Conservation (phyloP, 2,329 filamentous ascomycete genomes). For the Cercospora citrullina region DNA sequence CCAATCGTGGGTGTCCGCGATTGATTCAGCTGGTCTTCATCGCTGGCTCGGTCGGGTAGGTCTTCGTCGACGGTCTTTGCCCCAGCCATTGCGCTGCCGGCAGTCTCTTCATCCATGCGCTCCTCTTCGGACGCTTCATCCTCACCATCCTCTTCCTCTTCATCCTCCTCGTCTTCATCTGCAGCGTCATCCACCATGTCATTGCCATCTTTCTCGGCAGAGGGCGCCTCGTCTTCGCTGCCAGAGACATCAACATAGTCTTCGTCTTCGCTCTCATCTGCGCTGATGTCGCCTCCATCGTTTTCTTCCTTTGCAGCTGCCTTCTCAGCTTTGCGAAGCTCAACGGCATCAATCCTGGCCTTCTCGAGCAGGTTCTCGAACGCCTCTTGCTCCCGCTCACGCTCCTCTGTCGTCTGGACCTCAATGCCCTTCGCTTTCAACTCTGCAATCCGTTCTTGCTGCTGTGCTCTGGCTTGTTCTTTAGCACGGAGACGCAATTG, state of each 20-base stretch:
- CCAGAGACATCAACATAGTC: slow-evolving; percentile 39
- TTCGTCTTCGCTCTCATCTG: slow-evolving; percentile 58
- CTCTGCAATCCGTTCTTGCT: slow-evolving; percentile 72
- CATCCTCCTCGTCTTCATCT: slow-evolving; percentile 34
- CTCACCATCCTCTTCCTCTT: slow-evolving; percentile 32
- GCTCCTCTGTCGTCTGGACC: slow-evolving; percentile 82
- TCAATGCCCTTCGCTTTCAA: slow-evolving; percentile 77
- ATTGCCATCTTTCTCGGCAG: slow-evolving; percentile 11
- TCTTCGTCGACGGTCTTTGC: slow-evolving; percentile 34
- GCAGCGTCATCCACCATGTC: slow-evolving; percentile 25
- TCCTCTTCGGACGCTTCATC: slow-evolving; percentile 26
- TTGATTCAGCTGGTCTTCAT: neutral
- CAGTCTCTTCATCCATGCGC: slow-evolving; percentile 19
- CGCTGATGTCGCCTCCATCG: slow-evolving; percentile 49
- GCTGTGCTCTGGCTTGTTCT: slow-evolving; percentile 75
- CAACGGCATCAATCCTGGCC: slow-evolving; percentile 75
- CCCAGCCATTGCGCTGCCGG: slow-evolving; percentile 28
- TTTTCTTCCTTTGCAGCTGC: slow-evolving; percentile 67
- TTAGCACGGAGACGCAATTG: slow-evolving; percentile 70
- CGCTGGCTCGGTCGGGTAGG: neutral
- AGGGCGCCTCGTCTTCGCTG: slow-evolving; percentile 22
- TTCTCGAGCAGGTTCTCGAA: slow-evolving; percentile 87
- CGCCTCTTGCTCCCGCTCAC: slow-evolving; percentile 75
- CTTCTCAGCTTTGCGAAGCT: slow-evolving; percentile 75
- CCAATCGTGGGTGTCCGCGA: slow-evolving; percentile 18